Conservation (phyloP, 2,329 filamentous ascomycete genomes). For the Stachybotrys elegans region DNA sequence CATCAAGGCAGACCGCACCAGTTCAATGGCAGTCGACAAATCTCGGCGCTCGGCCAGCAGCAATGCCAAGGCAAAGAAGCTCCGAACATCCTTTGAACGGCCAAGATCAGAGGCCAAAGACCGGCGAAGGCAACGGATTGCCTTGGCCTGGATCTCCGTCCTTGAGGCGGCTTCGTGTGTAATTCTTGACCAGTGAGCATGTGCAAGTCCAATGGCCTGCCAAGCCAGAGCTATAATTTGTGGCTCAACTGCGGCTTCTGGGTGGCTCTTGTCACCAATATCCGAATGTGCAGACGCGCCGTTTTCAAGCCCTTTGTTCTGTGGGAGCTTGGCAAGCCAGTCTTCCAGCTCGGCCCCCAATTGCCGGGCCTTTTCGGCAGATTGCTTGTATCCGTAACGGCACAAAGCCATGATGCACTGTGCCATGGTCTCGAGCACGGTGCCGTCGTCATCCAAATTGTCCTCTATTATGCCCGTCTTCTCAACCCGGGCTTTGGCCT, state of each 20-base stretch:
- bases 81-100: conserved; percentile 64
- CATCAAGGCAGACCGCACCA: conserved; percentile 71
- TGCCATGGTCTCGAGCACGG: conserved; percentile 70
- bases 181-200: conserved; percentile 80
- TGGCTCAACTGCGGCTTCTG: conserved; percentile 46
- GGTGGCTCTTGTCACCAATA: conserved; percentile 22
- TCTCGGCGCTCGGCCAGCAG: conserved; percentile 86
- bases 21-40: conserved; percentile 72
- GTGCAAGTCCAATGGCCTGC: conserved; percentile 78
- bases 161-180: conserved; percentile 72
- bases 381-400: conserved; percentile 68
- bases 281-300: conserved; percentile 20
- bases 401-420: conserved; percentile 78
- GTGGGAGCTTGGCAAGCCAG: conserved; percentile 61
- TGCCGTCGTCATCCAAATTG: conserved; percentile 73
- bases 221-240: conserved; percentile 66
- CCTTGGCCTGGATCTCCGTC: conserved; percentile 69
- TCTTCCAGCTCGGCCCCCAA: conserved; percentile 68
- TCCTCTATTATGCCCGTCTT: conserved; percentile 69
- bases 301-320: conserved; percentile 20
- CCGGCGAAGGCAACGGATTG: conserved; percentile 69
- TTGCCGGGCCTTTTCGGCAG: conserved; percentile 72
- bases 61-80: conserved; percentile 75
- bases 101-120: conserved; percentile 64
- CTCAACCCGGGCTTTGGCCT: conserved; percentile 76